Evolutionary conservation across 805 yeast genomes (phyloP), one percentile per base, ranked within the genome.

Genomic region (Candida yuanshanica): DNA sequence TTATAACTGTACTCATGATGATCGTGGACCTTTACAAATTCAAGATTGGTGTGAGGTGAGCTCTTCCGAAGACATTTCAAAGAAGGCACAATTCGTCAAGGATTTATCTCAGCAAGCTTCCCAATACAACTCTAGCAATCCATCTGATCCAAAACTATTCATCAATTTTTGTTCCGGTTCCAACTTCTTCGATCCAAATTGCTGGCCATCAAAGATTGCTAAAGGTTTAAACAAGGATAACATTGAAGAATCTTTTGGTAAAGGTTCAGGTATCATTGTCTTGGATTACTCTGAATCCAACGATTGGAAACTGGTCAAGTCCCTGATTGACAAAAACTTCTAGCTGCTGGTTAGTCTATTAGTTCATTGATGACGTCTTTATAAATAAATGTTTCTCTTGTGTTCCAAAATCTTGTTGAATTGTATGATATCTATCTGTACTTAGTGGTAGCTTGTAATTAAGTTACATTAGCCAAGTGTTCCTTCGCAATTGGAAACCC

Each of bases 171-270:
- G 87, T 44, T 74, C 88, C 1, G 91, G 83, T 14, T 71, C 89
- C 34, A 81, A 81, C 61, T 81, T 83, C 58, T 81, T 80, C 60
- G 77, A 81, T 60, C 77, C 69, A 38, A 70, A 66, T 36, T 83
- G 87, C 60, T 84, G 93, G 93, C 93, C 93, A 1, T 69, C 73
- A 44, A 68, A 73, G 49, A 76, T 83, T 45, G 77, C 88, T 16
- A 64, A 69, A 42, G 78, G 77, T 42, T 64, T 77, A 61, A 51
- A 53, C 14, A 53, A 60, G 26, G 65, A 68, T 37, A 65, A 69
- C 14, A 59, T 80, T 43, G 68, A 69, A 36, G 68, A 72, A n/a
- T 51, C 63, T 13, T 76, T 77, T 53, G 69, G 66, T 32, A 71
- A 67, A 50, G 81, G 82, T 23, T 66, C 70, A 46, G 93, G 93